Conservation (phyloP, 805 yeast species). For the Torulaspora franciscae region DNA sequence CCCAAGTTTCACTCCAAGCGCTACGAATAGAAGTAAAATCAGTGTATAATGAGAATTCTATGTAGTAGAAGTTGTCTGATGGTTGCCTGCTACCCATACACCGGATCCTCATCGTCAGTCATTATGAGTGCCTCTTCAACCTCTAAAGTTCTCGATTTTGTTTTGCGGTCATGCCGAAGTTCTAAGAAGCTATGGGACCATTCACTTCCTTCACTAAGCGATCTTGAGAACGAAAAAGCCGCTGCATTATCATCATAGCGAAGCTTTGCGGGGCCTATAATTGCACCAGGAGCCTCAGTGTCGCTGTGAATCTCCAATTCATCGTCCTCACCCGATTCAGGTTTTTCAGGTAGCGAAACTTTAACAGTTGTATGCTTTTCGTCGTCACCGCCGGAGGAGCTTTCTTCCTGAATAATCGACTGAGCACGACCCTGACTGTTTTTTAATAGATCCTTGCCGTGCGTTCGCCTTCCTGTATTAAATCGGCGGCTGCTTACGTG, state of each 20-base stretch:
- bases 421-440: conserved; percentile 22
- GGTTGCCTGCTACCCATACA: conserved; percentile 4
- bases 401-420: conserved; percentile 33
- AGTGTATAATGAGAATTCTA: neutral
- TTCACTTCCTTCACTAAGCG: conserved; percentile 21
- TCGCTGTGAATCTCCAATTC: conserved; percentile 14
- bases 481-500: conserved; percentile 16
- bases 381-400: conserved; percentile 24
- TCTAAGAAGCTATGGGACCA: conserved; percentile 19
- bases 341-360: neutral
- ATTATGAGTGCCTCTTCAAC: conserved; percentile 21
- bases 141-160: conserved; percentile 14
- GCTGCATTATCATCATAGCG: neutral
- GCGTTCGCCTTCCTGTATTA: conserved; percentile 20
- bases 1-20: no score
- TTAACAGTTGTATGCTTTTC: conserved; percentile 11
- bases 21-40: no score
- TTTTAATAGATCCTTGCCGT: conserved; percentile 22
- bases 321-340: conserved; percentile 4
- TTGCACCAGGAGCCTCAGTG: conserved; percentile 10
- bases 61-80: neutral
- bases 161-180: conserved; percentile 14
- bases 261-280: conserved; percentile 5
- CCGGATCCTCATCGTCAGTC: conserved; percentile 31
- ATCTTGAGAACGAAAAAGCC: conserved; percentile 5